Evolutionary conservation across 2,329 filamentous ascomycete genomes (phyloP).

Genomic region (Dactylellina leptospora): DNA sequence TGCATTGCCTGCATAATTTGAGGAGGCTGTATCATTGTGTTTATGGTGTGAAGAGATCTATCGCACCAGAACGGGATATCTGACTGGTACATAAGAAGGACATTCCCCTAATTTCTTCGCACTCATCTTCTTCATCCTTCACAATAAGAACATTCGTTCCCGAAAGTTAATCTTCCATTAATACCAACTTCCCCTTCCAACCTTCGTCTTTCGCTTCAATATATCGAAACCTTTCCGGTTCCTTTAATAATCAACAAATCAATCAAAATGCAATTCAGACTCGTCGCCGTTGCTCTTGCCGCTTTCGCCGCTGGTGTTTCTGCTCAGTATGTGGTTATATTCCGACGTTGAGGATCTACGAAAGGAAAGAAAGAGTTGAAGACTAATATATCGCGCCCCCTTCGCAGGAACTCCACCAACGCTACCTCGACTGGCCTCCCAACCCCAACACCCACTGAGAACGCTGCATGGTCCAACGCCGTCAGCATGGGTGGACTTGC

Average conservation of each 20-base stretch:
- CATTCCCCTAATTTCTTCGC: conserved; percentile 37
- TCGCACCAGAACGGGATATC: conserved; percentile 25
- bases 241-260: conserved; percentile 33
- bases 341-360: background rate
- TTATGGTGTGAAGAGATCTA: conserved; percentile 47
- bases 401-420: conserved; percentile 24
- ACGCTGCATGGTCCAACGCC: conserved; percentile 55
- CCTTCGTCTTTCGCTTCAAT: conserved; percentile 54
- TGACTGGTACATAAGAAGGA: conserved; percentile 50
- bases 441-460: conserved; percentile 27
- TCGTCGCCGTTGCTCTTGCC: conserved; percentile 54
- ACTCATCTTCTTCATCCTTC: conserved; percentile 52
- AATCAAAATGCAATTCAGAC: conserved; percentile 58
- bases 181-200: conserved; percentile 48
- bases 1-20: conserved; percentile 51
- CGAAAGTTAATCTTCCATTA: conserved; percentile 49
- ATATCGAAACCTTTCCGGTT: conserved; percentile 42
- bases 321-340: conserved; percentile 46
- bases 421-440: conserved; percentile 36
- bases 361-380: conserved; percentile 3
- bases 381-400: conserved; percentile 12
- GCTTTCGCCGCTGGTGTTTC: conserved; percentile 55
- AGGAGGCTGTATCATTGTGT: conserved; percentile 42
- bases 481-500: conserved; percentile 56
- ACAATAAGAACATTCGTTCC: conserved; percentile 52